Conservation (phyloP, 805 yeast genomes). For the Kuraishia piskuri region DNA sequence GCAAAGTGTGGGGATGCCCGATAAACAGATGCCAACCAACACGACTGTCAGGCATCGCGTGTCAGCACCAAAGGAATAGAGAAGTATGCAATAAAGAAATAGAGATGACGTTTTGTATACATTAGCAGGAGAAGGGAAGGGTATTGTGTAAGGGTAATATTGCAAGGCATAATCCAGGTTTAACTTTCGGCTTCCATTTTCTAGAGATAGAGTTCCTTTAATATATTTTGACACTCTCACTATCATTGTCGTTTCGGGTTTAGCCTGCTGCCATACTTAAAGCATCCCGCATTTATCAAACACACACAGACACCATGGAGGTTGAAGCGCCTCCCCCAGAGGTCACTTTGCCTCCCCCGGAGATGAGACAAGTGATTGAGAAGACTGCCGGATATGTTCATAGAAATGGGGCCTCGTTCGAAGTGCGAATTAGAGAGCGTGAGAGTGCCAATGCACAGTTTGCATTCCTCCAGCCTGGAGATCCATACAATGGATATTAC, state of each 20-base stretch:
- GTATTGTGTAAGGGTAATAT: too few relatives aligned
- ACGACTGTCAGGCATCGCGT: neutral
- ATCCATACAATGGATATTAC: constrained; percentile 55
- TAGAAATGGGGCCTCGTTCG: constrained; percentile 63
- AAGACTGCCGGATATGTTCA: constrained; percentile 66
- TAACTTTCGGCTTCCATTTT: too few relatives aligned
- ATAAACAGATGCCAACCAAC: neutral
- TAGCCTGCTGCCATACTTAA: too few relatives aligned
- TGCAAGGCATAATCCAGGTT: too few relatives aligned
- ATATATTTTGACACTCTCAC: too few relatives aligned
- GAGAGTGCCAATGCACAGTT: constrained; percentile 46
- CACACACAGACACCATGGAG: neutral
- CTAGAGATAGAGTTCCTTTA: too few relatives aligned
- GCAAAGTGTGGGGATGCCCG: neutral
- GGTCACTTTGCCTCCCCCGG: constrained; percentile 46
- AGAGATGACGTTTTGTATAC: constrained; percentile 1
- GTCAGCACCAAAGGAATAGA: neutral
- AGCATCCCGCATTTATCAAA: too few relatives aligned
- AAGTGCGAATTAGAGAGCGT: constrained; percentile 38
- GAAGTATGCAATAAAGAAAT: neutral
- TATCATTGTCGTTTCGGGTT: too few relatives aligned
- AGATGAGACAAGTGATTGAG: constrained; percentile 43
- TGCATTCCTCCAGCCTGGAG: constrained; percentile 47
- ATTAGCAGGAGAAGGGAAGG: neutral
- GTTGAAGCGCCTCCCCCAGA: constrained; percentile 22